Evolutionary conservation across 2,329 filamentous ascomycete genomes (phyloP), one percentile per base, ranked within the genome.

Genomic region (Penicillium sp.): DNA sequence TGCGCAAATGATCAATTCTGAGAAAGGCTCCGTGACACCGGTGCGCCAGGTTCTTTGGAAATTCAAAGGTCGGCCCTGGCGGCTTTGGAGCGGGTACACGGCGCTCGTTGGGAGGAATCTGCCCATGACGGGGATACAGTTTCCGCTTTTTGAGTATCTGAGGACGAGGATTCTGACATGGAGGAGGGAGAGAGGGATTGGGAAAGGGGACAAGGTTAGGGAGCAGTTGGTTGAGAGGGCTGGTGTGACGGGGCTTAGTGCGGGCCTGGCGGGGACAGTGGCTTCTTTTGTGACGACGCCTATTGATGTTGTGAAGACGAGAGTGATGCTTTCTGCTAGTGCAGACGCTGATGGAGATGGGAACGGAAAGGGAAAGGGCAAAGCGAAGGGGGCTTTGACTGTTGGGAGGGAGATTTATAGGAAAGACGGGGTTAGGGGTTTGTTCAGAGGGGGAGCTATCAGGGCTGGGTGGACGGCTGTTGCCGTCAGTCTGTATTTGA

Each of bases 51-150:
- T 84, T 0, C 68, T 87, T 9, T 69, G 71, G 15, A 76, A 76
- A 24, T 87, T 88, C 66, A 75, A 72, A 54, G 78, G 81, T 1
- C 78, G 73, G 63, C 85, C 71, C 61, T 81, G 74, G 61, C 83
- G 72, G 53, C 75, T 75, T 59, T 86, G 71, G 85, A 82, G 74
- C 63, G 92, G 92, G 1, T 96, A 96, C 68, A 86, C 87, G 0
- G 89, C 89, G 2, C 79, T 96, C 1, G 86, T 90, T 5, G 87
- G 89, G 2, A 80, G 92, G 2, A 96, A 96, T 67, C 70, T 96
- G 3, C 91, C 91, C 0, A 94, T 93, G 61, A 96, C 90, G 3
- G 90, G 89, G 0, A 78, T 95, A 60, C 90, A 96, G 65, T 96
- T 96, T 61, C 91, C 91, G 4, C 79, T 94, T 61, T 95, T 94